phyloP scores from a whole-genome alignment of 1,139 yeast species.

The Suhomyces bokatorum region DNA sequence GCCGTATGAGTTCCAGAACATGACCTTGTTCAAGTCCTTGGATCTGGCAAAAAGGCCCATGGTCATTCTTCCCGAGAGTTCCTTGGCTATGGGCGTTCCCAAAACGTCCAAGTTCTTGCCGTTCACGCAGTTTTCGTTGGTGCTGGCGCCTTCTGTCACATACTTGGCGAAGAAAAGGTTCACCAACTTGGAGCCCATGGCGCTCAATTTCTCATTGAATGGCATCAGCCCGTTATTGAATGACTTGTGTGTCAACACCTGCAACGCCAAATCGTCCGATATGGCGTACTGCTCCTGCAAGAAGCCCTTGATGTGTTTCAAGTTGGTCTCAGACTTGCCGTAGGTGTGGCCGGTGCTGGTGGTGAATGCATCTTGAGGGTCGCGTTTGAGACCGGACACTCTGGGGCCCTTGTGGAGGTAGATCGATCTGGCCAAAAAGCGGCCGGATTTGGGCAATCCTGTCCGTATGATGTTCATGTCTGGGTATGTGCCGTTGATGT shows the following conservation, averaged over 20 bases:
- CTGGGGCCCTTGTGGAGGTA: constrained; percentile 58
- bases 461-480: constrained; percentile 7
- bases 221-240: constrained; percentile 91
- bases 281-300: constrained; percentile 44
- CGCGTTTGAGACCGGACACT: constrained; percentile 73
- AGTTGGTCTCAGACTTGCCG: constrained; percentile 51
- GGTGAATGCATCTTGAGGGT: constrained; percentile 64
- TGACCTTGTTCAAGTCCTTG: constrained; percentile 49
- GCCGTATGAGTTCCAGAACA: constrained; percentile 74
- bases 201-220: constrained; percentile 78
- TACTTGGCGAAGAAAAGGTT: constrained; percentile 58
- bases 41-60: constrained; percentile 55
- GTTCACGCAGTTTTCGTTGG: constrained; percentile 45
- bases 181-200: constrained; percentile 74
- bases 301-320: constrained; percentile 49
- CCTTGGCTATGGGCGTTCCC: constrained; percentile 56
- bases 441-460: constrained; percentile 12
- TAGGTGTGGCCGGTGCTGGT: constrained; percentile 62
- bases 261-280: constrained; percentile 62
- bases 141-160: constrained; percentile 39
- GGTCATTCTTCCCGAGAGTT: constrained; percentile 49
- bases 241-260: constrained; percentile 87
- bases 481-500: constrained; percentile 2
- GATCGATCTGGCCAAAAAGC: constrained; percentile 17
- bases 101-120: constrained; percentile 63